phyloP scores from a whole-genome alignment of 306 rosid genomes.

The Prunus mume region DNA sequence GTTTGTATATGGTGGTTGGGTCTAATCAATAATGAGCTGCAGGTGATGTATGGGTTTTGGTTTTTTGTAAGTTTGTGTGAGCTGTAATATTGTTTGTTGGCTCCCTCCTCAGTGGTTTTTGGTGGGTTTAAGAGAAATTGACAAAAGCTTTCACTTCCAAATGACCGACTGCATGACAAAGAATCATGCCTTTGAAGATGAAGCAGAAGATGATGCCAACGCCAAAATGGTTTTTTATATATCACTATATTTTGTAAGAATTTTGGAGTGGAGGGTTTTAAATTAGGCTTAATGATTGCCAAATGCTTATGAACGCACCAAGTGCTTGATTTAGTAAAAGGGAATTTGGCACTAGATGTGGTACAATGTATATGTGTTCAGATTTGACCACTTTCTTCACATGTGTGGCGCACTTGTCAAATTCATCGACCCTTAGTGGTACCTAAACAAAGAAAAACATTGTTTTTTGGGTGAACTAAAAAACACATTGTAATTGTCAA shows the following conservation, averaged over 20 bases:
- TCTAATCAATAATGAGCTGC: slow-evolving; percentile 27
- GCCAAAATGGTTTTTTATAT: slow-evolving; percentile 18
- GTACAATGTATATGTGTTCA: background rate
- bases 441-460: background rate
- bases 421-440: slow-evolving; percentile 4
- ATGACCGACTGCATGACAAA: background rate
- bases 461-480: background rate
- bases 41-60: slow-evolving; percentile 6
- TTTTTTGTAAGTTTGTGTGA: slow-evolving; percentile 31
- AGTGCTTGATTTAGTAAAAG: background rate
- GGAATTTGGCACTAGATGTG: background rate
- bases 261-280: slow-evolving; percentile 2
- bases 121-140: slow-evolving; percentile 19
- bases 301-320: background rate
- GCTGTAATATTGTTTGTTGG: slow-evolving; percentile 18
- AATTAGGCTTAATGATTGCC: background rate
- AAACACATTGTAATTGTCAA: no score
- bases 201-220: slow-evolving; percentile 26
- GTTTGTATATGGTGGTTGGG: slow-evolving; percentile 23
- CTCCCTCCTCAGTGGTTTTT: background rate
- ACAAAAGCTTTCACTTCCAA: slow-evolving; percentile 4
- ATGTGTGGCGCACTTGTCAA: slow-evolving; percentile 27
- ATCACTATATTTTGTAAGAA: background rate
- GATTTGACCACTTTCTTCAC: slow-evolving; percentile 12
- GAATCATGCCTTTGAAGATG: background rate